Base-by-base conservation (phyloP, 106 monocot species). In the Apostasia shenzhenica region DNA sequence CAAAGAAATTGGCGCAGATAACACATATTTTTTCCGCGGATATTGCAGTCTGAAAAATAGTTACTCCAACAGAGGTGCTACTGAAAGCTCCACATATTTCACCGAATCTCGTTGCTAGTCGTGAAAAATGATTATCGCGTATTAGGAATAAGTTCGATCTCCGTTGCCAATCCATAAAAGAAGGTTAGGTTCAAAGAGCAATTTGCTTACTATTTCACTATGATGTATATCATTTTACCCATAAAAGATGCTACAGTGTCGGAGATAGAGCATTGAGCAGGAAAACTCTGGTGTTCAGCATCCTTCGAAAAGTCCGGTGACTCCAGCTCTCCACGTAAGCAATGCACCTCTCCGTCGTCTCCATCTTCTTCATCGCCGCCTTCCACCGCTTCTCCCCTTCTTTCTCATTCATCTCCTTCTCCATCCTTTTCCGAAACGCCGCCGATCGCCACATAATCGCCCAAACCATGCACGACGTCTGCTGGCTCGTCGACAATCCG, bases 281-380 rank as follows among this genome's bases (percentile, higher is more conserved):
- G 11, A 74, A 71, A 41, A 92, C 92, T 69, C 92, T 80, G 26
- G 76, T 77, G 49, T 73, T 88, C 26, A 88, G 44, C 39, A 92
- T 48, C 38, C 74, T 72, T 66, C 85, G 75, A 59, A 88, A 79
- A 48, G 79, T 77, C 61, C 56, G 70, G 59, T 85, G 88, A 26
- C 73, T 73, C 63, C 69, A 70, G 12, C 43, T 66, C 76, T 88
- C 88, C 67, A 86, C 53, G 41, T 13, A 73, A 59, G 13, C 67
- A 41, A 83, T 41, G 66, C 80, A 72, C 52, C 81, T 79, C 62
- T 83, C 92, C 74, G 84, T 45, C 4, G 43, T 70, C 51, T 74
- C 75, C 66, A 89, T 63, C 44, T 41, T 76, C 61, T 79, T 70
- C 72, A 77, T 64, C 8, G 63, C 76, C 59, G 11, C 55, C 12